Base-by-base conservation (phyloP, 768 basidiomycete genomes). In the Tremella yokohamensis region DNA sequence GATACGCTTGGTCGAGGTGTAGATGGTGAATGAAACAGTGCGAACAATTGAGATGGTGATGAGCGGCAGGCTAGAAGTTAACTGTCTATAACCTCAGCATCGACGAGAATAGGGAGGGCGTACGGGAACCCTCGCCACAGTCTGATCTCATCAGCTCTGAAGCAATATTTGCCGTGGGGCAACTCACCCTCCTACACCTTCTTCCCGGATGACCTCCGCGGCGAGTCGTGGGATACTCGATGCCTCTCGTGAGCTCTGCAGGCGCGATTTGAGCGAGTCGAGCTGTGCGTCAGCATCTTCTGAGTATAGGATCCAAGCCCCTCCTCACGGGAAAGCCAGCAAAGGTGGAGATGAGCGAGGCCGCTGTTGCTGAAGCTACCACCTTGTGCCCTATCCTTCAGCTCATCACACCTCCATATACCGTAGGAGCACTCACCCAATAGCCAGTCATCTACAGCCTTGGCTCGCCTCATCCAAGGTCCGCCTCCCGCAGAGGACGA, bases 1-100 rank as follows among this genome's bases (percentile, higher is more conserved):
- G 26, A 73, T 68, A 20, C 65, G 61, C 56, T 76, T 76, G 49
- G 70, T 73, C 6, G 68, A 70, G 0, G 73, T 72, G 54, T 74
- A 76, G 55, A 76, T 73, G 11, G 71, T 74, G 56, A 76, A 74
- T 38, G 75, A 76, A 51, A 75, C 71, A 1, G 75, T 72, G 86
- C 94, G 90, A 76, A 97, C 92, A 75, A 94, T 90, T 4, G 92
- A 91, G 67, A 98, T 98, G 8, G 92, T 94, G 77, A 91, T 81
- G 55, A 97, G 83, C 48, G 94, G 93, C 66, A 98, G 88, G 84
- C 88, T 69, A 40, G 19, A 38, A 15, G 39, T 64, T 22, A 60
- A 57, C 49, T 24, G 8, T n/a, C n/a, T n/a, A n/a, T n/a, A n/a
- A n/a, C n/a, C n/a, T 39, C 15, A 39, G 6, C 2, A 13, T 51